These are phyloP conservation scores for Trametopsis cervina DNA, from an alignment of 768 basidiomycete species.

Conservation along the genomic window DNA sequence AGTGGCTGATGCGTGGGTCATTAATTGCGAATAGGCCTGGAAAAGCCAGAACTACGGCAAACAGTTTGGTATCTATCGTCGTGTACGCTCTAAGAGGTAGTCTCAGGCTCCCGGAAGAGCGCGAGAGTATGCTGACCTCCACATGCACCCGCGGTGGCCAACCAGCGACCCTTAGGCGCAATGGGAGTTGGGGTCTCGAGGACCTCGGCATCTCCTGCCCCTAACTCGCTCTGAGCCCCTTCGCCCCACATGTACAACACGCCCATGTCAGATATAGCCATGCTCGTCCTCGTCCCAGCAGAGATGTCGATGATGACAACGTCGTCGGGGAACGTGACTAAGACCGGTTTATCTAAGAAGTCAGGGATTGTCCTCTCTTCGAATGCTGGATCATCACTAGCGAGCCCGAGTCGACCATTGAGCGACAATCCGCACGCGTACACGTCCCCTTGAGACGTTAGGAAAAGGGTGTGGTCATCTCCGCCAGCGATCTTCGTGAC, in stretches of 20 bases:
- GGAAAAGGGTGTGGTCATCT: conserved; percentile 86
- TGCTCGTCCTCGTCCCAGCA: conserved; percentile 62
- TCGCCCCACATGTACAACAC: conserved; percentile 75
- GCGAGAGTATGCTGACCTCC: conserved; percentile 78
- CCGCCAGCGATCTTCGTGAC: conserved; percentile 78
- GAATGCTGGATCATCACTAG: conserved; percentile 65
- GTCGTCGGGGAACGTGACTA: conserved; percentile 56
- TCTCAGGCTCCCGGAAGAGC: conserved; percentile 49
- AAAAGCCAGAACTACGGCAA: no score
- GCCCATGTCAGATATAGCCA: conserved; percentile 60
- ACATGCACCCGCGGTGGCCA: conserved; percentile 58
- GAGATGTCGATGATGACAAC: conserved; percentile 63
- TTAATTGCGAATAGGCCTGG: no score
- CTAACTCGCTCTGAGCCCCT: conserved; percentile 69
- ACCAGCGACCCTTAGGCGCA: conserved; percentile 64
- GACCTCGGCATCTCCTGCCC: conserved; percentile 43
- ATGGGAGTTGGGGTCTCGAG: conserved; percentile 57
- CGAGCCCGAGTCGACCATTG: conserved; percentile 74
- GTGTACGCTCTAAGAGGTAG: not conserved
- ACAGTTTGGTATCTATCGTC: not conserved
- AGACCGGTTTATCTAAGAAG: conserved; percentile 59
- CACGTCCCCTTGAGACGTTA: conserved; percentile 76
- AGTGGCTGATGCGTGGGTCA: no score
- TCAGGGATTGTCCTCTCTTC: conserved; percentile 47
- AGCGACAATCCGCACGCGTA: conserved; percentile 84